Conservation (phyloP, 169 alveolate genomes). For the Cryptosporidium muris region DNA sequence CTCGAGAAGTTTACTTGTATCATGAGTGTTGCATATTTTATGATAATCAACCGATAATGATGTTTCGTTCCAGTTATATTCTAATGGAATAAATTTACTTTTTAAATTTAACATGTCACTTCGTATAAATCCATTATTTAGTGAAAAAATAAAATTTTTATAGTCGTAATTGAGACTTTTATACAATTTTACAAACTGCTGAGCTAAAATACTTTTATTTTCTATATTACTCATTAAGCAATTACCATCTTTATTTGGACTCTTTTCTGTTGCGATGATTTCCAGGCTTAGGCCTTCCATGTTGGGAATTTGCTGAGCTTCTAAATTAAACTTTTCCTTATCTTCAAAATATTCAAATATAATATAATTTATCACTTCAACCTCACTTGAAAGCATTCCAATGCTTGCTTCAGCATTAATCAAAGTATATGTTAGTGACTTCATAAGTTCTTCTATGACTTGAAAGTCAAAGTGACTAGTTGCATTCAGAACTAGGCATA, state of each 20-base stretch:
- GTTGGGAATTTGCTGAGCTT: not conserved
- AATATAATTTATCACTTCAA: not conserved
- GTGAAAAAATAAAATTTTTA: not conserved
- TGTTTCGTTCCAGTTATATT: constrained; percentile 7
- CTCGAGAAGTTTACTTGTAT: constrained; percentile 21
- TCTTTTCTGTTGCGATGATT: not conserved
- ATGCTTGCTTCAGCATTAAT: constrained; percentile 16
- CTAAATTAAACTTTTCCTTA: not conserved
- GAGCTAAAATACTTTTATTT: constrained; percentile 9
- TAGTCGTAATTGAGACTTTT: constrained; percentile 2
- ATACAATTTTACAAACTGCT: constrained; percentile 3
- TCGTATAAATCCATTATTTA: not conserved
- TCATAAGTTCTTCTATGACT: constrained; percentile 14
- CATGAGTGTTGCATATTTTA: constrained; percentile 7
- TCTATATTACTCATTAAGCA: not conserved
- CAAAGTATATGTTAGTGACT: constrained; percentile 2
- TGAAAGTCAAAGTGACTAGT: constrained; percentile 16
- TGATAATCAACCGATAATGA: constrained; percentile 16
- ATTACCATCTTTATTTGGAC: not conserved
- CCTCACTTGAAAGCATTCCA: constrained; percentile 30
- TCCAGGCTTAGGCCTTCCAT: not conserved
- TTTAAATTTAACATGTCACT: not conserved
- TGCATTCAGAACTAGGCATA: constrained; percentile 46
- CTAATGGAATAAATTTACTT: not conserved
- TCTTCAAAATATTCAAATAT: constrained; percentile 1